These are phyloP conservation scores for Fonsecaea monophora DNA, from an alignment of 2,329 filamentous ascomycete species.

Conservation along the genomic window DNA sequence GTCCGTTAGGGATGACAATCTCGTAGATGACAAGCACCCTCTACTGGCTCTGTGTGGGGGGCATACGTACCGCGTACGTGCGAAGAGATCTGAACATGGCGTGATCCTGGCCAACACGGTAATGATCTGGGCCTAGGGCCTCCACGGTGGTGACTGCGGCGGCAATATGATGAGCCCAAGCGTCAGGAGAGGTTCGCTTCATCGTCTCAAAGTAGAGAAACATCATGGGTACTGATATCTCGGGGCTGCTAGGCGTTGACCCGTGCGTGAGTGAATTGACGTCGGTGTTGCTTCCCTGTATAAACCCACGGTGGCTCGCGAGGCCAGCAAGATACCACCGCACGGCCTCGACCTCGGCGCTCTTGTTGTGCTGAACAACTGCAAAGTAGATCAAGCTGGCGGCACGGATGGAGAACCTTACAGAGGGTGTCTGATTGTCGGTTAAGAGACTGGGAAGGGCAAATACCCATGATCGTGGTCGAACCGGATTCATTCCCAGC, in stretches of 20 bases:
- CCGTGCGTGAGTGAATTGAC: neutral
- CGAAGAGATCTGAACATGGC: conserved; percentile 17
- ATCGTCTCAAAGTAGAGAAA: conserved; percentile 21
- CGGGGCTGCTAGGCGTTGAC: neutral
- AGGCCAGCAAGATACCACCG: conserved; percentile 16
- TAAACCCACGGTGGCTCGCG: conserved; percentile 10
- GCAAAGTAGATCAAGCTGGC: conserved; percentile 13
- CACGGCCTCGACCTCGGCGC: conserved; percentile 13
- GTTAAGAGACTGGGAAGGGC: conserved; percentile 2
- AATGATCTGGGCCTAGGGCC: neutral
- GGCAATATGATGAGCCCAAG: conserved; percentile 10
- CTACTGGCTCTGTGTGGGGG: no score
- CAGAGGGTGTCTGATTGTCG: conserved; percentile 6
- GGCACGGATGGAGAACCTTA: conserved; percentile 7
- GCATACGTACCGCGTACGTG: conserved; percentile 15
- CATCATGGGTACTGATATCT: conserved; percentile 10
- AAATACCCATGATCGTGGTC: conserved; percentile 15
- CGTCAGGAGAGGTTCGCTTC: conserved; percentile 1
- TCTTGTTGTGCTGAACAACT: conserved; percentile 7
- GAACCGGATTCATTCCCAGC: neutral
- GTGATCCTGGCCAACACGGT: conserved; percentile 7
- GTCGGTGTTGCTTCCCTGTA: neutral
- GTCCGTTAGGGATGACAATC: neutral
- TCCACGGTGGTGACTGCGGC: conserved; percentile 5
- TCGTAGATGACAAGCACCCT: neutral